Conservation (phyloP, 208 protist genomes). For the Leishmania amazonensis region DNA sequence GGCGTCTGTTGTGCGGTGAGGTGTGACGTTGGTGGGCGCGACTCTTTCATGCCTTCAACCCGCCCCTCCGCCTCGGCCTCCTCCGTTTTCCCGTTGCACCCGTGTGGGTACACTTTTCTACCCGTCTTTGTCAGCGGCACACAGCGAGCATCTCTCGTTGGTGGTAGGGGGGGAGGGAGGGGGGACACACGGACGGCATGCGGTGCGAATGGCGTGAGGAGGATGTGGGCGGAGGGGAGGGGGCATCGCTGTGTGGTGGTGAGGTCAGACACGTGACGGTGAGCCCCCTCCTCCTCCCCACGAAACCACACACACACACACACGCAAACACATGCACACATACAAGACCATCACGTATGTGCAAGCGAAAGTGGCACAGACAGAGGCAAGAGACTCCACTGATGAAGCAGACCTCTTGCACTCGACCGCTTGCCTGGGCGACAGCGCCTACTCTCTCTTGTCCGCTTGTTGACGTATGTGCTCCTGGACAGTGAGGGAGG, state of each 20-base stretch:
- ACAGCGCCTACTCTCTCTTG: background rate
- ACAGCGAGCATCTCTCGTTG: background rate
- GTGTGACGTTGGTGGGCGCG: background rate
- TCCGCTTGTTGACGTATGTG: background rate
- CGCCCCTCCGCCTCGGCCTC: background rate
- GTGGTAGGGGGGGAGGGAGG: too few relatives aligned
- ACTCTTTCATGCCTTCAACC: background rate
- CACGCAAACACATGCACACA: background rate
- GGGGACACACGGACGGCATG: background rate
- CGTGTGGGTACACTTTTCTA: background rate
- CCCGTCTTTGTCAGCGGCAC: background rate
- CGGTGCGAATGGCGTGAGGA: background rate
- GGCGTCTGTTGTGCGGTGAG: too few relatives aligned
- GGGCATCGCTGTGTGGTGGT: background rate
- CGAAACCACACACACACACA: background rate
- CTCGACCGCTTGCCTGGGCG: background rate
- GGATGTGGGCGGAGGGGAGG: background rate
- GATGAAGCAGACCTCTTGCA: background rate
- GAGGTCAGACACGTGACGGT: background rate
- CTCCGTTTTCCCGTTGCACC: background rate
- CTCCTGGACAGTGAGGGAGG: background rate
- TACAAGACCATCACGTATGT: background rate
- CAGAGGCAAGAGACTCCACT: too few relatives aligned
- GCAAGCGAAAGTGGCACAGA: too few relatives aligned
- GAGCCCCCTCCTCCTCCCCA: background rate